Percentiles rank a stretch among this genome's conserved stretches.
Conservation (phyloP, 2,329 filamentous ascomycete genomes). For the Thelonectria rubi region DNA sequence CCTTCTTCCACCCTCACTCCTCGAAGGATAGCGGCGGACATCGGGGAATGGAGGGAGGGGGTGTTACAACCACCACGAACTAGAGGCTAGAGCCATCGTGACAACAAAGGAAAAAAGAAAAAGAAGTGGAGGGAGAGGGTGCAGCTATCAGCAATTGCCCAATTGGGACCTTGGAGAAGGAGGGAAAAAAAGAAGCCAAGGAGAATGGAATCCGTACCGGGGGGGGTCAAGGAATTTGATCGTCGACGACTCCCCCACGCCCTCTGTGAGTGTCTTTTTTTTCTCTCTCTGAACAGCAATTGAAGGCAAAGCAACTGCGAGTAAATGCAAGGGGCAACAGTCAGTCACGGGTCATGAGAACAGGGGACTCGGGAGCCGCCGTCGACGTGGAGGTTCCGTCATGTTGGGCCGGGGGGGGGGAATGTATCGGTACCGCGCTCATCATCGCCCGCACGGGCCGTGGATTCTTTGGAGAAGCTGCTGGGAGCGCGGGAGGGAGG, state of each 20-base stretch:
- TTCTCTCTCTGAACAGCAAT: neutral
- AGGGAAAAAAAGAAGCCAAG: neutral
- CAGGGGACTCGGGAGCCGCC: neutral
- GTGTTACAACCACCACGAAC: neutral
- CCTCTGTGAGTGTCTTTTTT: too few relatives aligned
- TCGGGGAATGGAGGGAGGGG: neutral
- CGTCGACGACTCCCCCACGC: neutral
- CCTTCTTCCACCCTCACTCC: neutral
- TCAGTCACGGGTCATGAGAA: neutral
- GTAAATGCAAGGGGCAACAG: neutral
- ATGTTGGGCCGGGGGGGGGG: constrained; percentile 11
- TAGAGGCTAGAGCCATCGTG: neutral
- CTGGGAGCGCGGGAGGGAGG: neutral
- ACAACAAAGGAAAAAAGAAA: neutral
- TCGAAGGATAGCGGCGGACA: neutral
- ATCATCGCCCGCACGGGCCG: neutral
- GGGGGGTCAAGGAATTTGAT: too few relatives aligned
- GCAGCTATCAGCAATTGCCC: neutral
- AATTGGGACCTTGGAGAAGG: neutral
- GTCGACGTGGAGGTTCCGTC: constrained; percentile 3
- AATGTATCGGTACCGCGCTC: constrained; percentile 8
- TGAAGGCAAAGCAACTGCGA: neutral
- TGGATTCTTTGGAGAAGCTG: neutral
- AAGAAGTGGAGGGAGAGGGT: constrained; percentile 4
- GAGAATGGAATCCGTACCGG: neutral